phyloP scores from a whole-genome alignment of 208 protist genomes.

The Acanthamoeba pearcei region DNA sequence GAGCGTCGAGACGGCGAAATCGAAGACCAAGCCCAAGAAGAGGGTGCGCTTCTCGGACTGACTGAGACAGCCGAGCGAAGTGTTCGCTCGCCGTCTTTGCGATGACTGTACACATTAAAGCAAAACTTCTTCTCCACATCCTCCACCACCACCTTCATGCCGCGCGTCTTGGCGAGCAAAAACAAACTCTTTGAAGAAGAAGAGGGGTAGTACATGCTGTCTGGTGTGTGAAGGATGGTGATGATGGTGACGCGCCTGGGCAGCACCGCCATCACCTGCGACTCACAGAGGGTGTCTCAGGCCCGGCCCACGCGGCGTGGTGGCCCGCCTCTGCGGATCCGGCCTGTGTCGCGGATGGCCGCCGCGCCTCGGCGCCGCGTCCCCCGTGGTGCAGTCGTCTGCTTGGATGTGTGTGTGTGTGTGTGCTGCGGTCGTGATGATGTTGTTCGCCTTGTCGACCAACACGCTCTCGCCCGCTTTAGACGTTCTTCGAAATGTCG shows the following conservation, averaged over 20 bases:
- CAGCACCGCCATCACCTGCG: too few relatives aligned
- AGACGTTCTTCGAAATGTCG: neutral
- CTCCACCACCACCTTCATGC: neutral
- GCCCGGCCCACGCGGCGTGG: too few relatives aligned
- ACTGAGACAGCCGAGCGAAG: slow-evolving; percentile 2
- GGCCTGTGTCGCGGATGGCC: too few relatives aligned
- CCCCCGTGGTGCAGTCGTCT: neutral
- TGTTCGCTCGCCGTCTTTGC: neutral
- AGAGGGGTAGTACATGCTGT: too few relatives aligned
- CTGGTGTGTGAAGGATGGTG: too few relatives aligned
- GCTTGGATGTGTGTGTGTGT: neutral
- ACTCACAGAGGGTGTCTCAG: too few relatives aligned
- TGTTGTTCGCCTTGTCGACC: neutral
- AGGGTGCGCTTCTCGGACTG: slow-evolving; percentile 31
- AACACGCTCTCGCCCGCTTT: neutral
- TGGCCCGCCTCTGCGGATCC: too few relatives aligned
- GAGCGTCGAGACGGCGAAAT: neutral
- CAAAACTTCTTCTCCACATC: neutral
- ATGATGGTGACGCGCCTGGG: too few relatives aligned
- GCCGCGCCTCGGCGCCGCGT: too few relatives aligned
- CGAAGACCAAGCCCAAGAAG: neutral
- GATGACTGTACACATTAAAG: too few relatives aligned
- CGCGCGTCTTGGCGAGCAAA: too few relatives aligned
- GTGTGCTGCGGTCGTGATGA: neutral
- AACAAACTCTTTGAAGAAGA: too few relatives aligned